Conservation (phyloP, 257 asterid species). For the Fraxinus cuspidata region DNA sequence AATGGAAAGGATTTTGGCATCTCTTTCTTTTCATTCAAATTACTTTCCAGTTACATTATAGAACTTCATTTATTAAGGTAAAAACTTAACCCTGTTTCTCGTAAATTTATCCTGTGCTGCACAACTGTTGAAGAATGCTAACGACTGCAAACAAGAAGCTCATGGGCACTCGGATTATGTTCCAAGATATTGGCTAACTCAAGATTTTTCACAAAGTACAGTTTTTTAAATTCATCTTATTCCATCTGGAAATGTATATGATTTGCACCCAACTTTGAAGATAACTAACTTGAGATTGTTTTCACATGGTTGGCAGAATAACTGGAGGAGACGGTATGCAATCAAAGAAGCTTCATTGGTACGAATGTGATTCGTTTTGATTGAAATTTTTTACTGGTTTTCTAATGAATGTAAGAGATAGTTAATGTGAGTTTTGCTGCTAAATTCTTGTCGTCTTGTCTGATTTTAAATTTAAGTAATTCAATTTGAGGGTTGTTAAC, state of each 20-base stretch:
- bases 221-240: background rate
- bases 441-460: background rate
- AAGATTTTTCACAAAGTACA: background rate
- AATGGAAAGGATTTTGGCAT: background rate
- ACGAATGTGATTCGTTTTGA: background rate
- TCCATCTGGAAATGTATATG: too few species aligned
- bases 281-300: background rate
- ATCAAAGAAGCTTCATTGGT: background rate
- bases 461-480: background rate
- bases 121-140: background rate
- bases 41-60: background rate
- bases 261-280: too few species aligned
- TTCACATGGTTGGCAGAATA: background rate
- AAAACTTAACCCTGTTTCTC: background rate
- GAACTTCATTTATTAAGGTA: background rate
- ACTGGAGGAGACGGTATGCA: background rate
- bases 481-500: background rate
- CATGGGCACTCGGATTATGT: background rate
- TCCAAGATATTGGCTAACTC: background rate
- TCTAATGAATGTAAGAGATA: background rate
- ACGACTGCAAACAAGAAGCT: background rate
- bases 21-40: background rate
- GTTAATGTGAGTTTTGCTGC: background rate
- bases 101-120: background rate
- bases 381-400: background rate